phyloP scores from a whole-genome alignment of 176 grass and related monocot genomes.

The Aegilops longissima region DNA sequence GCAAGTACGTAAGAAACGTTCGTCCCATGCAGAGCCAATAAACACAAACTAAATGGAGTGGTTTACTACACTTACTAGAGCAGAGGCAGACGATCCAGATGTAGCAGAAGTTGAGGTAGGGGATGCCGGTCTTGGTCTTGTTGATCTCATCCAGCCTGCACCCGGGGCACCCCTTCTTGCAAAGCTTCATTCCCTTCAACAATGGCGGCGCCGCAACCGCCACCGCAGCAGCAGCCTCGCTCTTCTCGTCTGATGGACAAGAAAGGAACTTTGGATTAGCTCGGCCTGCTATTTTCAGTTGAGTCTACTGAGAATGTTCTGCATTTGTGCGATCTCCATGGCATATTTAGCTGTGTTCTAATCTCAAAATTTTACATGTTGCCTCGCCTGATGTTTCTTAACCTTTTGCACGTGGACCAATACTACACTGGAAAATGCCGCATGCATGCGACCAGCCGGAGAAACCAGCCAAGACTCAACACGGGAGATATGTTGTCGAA shows the following conservation, averaged over 20 bases:
- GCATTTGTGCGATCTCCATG: background rate
- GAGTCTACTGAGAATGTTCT: background rate
- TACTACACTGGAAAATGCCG: no score
- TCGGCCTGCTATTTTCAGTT: background rate
- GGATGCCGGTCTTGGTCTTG: constrained; percentile 25
- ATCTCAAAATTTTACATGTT: no score
- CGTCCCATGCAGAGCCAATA: background rate
- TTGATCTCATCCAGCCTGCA: constrained; percentile 37
- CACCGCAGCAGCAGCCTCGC: background rate
- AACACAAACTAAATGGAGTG: background rate
- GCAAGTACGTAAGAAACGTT: background rate
- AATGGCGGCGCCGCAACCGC: constrained; percentile 15
- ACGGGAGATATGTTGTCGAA: no score
- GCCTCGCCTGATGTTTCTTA: no score
- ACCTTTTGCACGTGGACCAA: no score
- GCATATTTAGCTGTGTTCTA: background rate
- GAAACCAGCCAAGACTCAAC: no score
- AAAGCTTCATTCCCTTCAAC: constrained; percentile 5
- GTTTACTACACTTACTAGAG: constrained; percentile 14
- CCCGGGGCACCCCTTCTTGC: constrained; percentile 47
- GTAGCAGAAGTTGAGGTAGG: constrained; percentile 66
- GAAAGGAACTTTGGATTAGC: background rate
- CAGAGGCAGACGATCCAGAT: constrained; percentile 56
- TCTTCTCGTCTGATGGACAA: background rate
- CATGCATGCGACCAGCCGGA: no score